Base-by-base conservation (phyloP, 225 moss, liverwort and hornwort genomes). In the Marchantia polymorpha region DNA sequence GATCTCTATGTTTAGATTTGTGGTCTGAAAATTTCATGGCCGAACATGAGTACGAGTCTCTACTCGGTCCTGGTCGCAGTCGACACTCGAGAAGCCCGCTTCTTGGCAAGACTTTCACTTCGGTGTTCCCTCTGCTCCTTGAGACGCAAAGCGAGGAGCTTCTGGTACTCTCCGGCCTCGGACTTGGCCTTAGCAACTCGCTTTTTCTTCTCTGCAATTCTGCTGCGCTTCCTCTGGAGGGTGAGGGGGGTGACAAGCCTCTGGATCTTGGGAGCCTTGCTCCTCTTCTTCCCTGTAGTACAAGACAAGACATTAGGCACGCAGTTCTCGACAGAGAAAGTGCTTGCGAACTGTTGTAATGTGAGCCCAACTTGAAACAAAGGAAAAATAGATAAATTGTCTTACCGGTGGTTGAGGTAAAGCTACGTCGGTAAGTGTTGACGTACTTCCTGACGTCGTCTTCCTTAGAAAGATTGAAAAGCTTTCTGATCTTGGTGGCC, bases 401-500 rank as follows among this genome's bases (percentile, higher is more conserved):
- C 25, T 72, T 64, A 94, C 92, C 92, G 53, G 89, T 86, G 10
- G 90, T 58, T 16, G 93, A 90, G 16, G 84, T 83, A 58, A 91
- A 92, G 15, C 85, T 91, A 53, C 91, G 93, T 52, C 95, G 90
- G 71, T 93, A 95, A 20, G 93, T 92, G 79, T 93, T 92, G 7
- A 93, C 93, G n/a, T 95, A 95, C 80, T 95, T 95, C 85, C 92
- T 89, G 56, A 95, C 93, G 51, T 93, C 95, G 72, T 95, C 95
- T 77, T 95, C 93, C 85, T 95, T 93, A 13, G 91, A 91, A 3
- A 95, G 91, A 48, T 95, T 93, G 71, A 95, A 95, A 9, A 95
- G 84, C 83, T 95, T 92, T 77, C 93, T 91, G 59, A 95, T 95
- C 79, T 93, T 93, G 0, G 93, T 95, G 11, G 95, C 95, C 76